Base-by-base conservation (phyloP, 495 filamentous ascomycete genomes). In the Neurospora pannonica region DNA sequence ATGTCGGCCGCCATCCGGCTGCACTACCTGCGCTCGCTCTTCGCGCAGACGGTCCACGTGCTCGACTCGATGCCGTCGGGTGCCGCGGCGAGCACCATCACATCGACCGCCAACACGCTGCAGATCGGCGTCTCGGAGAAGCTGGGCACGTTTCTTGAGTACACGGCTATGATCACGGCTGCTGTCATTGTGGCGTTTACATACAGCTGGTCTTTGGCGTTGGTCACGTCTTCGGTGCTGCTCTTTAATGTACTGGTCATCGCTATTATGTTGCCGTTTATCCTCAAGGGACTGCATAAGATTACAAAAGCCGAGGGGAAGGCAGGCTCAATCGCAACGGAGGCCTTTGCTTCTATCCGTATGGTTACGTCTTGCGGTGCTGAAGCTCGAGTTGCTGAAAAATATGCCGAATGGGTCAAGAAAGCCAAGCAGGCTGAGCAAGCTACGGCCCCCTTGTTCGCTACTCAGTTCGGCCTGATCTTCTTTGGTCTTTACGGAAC, bases 301-400 rank as follows among this genome's bases (percentile, higher is more conserved):
- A 73, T 83, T 5, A 81, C 78, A 36, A 81, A 73, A 73, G 83
- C 84, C 17, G 84, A 86, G 74, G 81, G 78, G 9, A 88, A 89
- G 76, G 88, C 89, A 3, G 87, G 86, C 1, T 85, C 87, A 13
- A 78, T 92, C 4, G 89, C 90, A 5, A 88, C 85, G 71, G 90
- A 91, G 77, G 85, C 85, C 2, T 84, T 90, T 72, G 81, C 82
- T 3, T 83, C 84, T 36, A 85, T 90, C 24, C 83, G 89, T 31
- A 91, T 91, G 81, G 85, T 92, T 21, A 83, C 87, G 15, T 89
- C 90, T 6, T 92, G 90, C 78, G 89, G 90, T 38, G 91, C 90
- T 36, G 87, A 92, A 78, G 75, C 79, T 34, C 86, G 86, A 24
- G 81, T 91, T 42, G 77, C 83, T 1, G 78, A 79, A 48, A 85